Evolutionary conservation across 768 basidiomycete genomes (phyloP), one percentile per base, ranked within the genome.

Genomic region (Mycena albidolilacea): DNA sequence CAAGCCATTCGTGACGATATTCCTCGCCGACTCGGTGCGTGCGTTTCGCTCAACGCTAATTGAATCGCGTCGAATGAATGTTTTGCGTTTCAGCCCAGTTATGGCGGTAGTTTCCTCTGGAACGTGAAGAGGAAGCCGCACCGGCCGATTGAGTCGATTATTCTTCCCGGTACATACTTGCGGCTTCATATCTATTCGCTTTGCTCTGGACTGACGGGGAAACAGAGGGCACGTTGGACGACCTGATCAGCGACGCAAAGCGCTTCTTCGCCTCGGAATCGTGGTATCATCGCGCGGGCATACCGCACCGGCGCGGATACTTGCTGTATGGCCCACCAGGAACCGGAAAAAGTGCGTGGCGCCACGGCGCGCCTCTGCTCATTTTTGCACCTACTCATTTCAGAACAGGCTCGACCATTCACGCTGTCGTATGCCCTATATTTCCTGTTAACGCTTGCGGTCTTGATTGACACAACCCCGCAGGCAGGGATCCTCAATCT

Each of bases 401-500:
- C 14, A 23, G 12, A 30, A 23, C 57, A 73, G 72, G 72, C 60
- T 66, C 61, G 17, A 73, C 62, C 59, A 60, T 59, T 41, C 66
- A 44, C 44, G 41, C 60, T 5, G 44, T 74, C 67, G 76, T 76
- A 83, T 83, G 58, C 79, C 82, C 61, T 84, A 83, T 72, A 78
- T 85, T 76, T 80, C 82, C 21, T 7, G 21, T 3, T 30, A 21
- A 8, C 35, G 63, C 12, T 2, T 77, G n/a, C n/a, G 3, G 85
- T 3, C 80, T 62, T 50, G 7, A 87, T 54, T 65, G 21, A 63
- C 39, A 38, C 11, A 3, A 7, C 10, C 64, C 86, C 86, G 14
- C 79, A 90, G 64, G 87, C 87, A 8, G 87, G 88, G 14, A 93
- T 93, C 81, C 85, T 97, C 19, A 90, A 91, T 3, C 86, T 97